Evolutionary conservation across 2,329 filamentous ascomycete species (phyloP).

Genomic region (Sarocladium kiliense): DNA sequence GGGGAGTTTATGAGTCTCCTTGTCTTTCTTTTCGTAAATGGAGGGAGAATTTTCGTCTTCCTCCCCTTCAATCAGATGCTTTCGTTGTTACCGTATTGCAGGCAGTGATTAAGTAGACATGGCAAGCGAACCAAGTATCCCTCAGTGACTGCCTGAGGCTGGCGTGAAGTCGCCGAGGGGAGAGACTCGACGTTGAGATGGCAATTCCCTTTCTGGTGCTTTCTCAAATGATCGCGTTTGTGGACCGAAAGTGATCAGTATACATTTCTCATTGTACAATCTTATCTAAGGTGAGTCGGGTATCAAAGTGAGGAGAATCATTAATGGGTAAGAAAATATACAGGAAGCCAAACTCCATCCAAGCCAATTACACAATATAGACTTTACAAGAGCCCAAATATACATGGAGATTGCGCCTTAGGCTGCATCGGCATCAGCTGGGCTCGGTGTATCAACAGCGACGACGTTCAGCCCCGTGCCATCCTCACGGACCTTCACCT

Average conservation of each 20-base stretch:
- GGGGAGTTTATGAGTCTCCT: constrained; percentile 1
- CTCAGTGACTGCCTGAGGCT: too few species aligned
- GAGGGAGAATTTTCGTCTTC: neutral
- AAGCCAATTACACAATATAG: neutral
- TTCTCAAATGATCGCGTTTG: too few species aligned
- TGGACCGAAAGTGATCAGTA: too few species aligned
- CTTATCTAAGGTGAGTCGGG: neutral
- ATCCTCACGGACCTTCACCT: constrained; percentile 62
- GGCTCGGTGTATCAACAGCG: constrained; percentile 11
- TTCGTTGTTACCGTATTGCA: neutral
- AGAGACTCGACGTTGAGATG: too few species aligned
- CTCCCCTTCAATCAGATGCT: neutral
- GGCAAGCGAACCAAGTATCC: too few species aligned
- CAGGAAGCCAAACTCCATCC: neutral
- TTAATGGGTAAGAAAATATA: neutral
- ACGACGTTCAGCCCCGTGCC: constrained; percentile 51
- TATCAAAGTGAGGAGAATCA: neutral
- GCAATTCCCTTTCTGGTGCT: too few species aligned
- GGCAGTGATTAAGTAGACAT: neutral
- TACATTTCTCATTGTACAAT: neutral
- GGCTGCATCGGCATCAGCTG: neutral
- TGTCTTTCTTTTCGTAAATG: neutral
- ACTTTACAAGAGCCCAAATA: neutral
- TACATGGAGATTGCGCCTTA: neutral
- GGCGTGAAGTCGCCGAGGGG: too few species aligned